These are phyloP conservation scores for Malania oleifera DNA, from an alignment of 164 flowering plant genomes.

Conservation along the genomic window DNA sequence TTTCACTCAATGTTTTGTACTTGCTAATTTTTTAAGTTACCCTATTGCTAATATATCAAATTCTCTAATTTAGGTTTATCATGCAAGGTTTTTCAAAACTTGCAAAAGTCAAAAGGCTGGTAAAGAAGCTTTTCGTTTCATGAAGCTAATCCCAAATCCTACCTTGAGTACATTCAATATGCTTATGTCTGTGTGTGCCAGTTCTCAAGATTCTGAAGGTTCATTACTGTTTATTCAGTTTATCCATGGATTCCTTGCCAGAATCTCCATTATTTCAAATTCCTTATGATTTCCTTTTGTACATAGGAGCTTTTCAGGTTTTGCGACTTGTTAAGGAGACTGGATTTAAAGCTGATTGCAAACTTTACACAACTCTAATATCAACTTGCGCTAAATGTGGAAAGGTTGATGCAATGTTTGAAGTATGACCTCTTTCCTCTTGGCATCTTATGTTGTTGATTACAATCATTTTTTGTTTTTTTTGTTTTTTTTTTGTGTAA, in stretches of 20 bases:
- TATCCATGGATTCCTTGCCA: background rate
- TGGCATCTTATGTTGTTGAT: background rate
- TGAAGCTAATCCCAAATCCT: conserved; percentile 62
- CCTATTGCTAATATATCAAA: conserved; percentile 3
- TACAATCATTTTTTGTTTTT: background rate
- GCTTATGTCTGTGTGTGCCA: conserved; percentile 91
- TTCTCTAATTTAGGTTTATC: conserved; percentile 57
- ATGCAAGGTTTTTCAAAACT: conserved; percentile 53
- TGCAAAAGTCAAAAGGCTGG: conserved; percentile 77
- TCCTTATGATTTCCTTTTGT: conserved; percentile 8
- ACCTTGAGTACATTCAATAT: conserved; percentile 91
- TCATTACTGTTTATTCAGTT: conserved; percentile 4
- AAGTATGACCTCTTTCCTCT: conserved; percentile 38
- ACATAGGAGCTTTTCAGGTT: conserved; percentile 77
- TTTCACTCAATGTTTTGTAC: background rate
- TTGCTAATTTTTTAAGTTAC: background rate
- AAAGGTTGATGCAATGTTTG: conserved; percentile 94
- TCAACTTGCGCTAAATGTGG: conserved; percentile 89
- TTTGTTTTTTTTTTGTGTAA: no score
- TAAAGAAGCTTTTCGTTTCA: conserved; percentile 73
- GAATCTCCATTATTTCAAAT: background rate
- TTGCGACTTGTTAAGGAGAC: conserved; percentile 59
- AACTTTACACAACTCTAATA: conserved; percentile 90
- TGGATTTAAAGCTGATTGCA: conserved; percentile 80
- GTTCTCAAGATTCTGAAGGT: conserved; percentile 84